A percentile compares a stretch with the other conserved stretches of the same genome.
Conservation (phyloP, 2,329 filamentous ascomycete species). For the Fusarium longipes region DNA sequence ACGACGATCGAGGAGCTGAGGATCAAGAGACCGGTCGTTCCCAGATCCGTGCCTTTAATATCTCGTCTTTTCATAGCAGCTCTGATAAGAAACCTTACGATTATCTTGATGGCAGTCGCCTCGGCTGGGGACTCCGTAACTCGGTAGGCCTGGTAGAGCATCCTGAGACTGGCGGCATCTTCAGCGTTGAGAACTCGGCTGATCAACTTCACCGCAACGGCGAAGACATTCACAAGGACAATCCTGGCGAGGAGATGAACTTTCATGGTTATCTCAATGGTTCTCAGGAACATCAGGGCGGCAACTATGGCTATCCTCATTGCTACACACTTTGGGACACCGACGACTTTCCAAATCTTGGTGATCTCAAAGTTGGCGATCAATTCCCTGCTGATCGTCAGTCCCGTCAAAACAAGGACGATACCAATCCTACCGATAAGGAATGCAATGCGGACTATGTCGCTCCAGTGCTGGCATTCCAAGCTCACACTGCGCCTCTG, state of each 20-base stretch:
- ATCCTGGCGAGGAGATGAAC: conserved; percentile 80
- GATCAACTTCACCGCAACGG: conserved; percentile 70
- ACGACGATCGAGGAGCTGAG: conserved; percentile 68
- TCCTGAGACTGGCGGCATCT: conserved; percentile 62
- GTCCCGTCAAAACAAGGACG: conserved; percentile 42
- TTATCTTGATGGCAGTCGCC: conserved; percentile 60
- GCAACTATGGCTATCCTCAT: conserved; percentile 77
- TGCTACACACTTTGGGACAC: conserved; percentile 76
- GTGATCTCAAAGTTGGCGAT: conserved; percentile 57
- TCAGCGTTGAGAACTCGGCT: conserved; percentile 76
- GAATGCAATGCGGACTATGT: conserved; percentile 57
- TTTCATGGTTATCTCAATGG: conserved; percentile 70
- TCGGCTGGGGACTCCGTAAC: conserved; percentile 79
- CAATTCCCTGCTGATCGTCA: conserved; percentile 58
- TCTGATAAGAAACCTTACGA: conserved; percentile 52
- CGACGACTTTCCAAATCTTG: conserved; percentile 53
- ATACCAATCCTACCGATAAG: conserved; percentile 55
- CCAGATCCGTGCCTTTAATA: conserved; percentile 72
- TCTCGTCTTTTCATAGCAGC: conserved; percentile 46
- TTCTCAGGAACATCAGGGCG: conserved; percentile 49
- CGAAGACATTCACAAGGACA: conserved; percentile 72
- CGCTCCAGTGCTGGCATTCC: conserved; percentile 67
- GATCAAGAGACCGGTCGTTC: conserved; percentile 67
- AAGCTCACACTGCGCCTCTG: conserved; percentile 76
- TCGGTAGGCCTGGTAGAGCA: conserved; percentile 78